Percentiles rank a stretch among this genome's conserved stretches.
Conservation (phyloP, 495 filamentous ascomycete species). For the Tetracladium setigerum region DNA sequence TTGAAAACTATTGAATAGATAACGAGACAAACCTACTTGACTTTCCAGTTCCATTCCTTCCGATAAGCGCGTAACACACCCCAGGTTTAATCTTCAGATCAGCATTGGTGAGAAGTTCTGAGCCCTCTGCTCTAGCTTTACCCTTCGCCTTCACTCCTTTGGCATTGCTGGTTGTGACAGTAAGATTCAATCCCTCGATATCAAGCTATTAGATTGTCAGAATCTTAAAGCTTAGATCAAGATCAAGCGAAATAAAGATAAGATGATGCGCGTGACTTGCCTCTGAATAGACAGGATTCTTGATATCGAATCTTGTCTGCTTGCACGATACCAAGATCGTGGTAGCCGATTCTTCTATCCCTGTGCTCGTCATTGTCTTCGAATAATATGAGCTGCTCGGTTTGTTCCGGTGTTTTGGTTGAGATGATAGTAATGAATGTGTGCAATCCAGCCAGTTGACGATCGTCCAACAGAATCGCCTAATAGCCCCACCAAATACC, state of each 20-base stretch:
- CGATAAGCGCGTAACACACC: conserved; percentile 64
- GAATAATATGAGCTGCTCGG: not conserved
- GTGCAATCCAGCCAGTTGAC: too few relatives aligned
- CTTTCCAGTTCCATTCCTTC: conserved; percentile 75
- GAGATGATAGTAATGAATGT: too few relatives aligned
- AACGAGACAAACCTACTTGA: conserved; percentile 46
- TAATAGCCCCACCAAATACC: too few relatives aligned
- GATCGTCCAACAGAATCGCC: too few relatives aligned
- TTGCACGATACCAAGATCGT: conserved; percentile 47
- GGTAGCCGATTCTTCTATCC: conserved; percentile 31
- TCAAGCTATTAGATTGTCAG: conserved; percentile 42
- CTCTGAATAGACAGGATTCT: conserved; percentile 44
- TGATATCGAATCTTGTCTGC: conserved; percentile 51
- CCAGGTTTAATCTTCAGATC: conserved; percentile 63
- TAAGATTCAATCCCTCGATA: conserved; percentile 58
- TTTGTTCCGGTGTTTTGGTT: too few relatives aligned
- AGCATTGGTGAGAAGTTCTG: conserved; percentile 61
- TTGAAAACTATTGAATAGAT: not conserved
- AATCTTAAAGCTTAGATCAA: not conserved
- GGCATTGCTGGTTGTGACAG: conserved; percentile 39
- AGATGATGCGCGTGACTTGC: conserved; percentile 20
- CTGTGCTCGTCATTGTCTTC: not conserved
- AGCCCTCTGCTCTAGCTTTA: conserved; percentile 48
- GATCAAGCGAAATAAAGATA: not conserved
- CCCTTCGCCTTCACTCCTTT: conserved; percentile 34